These are phyloP conservation scores for Wakefieldia striispora DNA, from an alignment of 768 basidiomycete genomes.

Conservation along the genomic window DNA sequence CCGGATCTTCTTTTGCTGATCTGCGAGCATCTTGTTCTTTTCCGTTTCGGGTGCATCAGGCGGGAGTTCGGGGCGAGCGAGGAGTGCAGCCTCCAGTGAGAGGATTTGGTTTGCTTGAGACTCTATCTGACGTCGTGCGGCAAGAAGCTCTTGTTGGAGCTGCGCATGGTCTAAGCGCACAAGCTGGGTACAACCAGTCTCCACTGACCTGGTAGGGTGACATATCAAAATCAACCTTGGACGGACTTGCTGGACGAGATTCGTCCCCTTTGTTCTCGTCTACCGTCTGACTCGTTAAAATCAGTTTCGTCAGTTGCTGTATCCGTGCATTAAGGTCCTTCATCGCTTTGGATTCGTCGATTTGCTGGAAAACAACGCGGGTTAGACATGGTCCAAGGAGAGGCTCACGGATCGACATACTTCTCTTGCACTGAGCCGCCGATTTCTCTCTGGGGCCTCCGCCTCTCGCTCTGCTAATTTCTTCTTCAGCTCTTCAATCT, in stretches of 20 bases:
- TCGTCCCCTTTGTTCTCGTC: conserved; percentile 67
- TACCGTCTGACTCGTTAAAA: conserved; percentile 82
- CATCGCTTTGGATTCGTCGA: conserved; percentile 84
- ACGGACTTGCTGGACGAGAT: conserved; percentile 77
- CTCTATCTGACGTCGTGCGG: conserved; percentile 73
- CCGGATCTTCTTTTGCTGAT: conserved; percentile 71
- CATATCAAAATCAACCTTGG: conserved; percentile 89
- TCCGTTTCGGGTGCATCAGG: conserved; percentile 64
- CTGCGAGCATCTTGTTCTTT: conserved; percentile 71
- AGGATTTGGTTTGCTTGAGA: conserved; percentile 82
- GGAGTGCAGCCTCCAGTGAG: conserved; percentile 75
- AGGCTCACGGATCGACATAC: conserved; percentile 17
- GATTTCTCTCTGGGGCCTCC: conserved; percentile 48
- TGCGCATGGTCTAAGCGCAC: conserved; percentile 23
- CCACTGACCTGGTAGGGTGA: conserved; percentile 71
- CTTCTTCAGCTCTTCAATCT: conserved; percentile 85
- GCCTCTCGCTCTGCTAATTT: conserved; percentile 70
- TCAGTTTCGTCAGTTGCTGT: conserved; percentile 79
- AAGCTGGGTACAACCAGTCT: not conserved
- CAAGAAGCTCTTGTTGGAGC: conserved; percentile 87
- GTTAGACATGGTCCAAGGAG: not conserved
- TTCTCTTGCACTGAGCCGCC: conserved; percentile 47
- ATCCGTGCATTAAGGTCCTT: conserved; percentile 77
- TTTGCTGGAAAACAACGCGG: conserved; percentile 49
- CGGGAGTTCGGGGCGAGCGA: conserved; percentile 65